Conservation (phyloP, 2,329 filamentous ascomycete species). For the Botrytis paeoniae region DNA sequence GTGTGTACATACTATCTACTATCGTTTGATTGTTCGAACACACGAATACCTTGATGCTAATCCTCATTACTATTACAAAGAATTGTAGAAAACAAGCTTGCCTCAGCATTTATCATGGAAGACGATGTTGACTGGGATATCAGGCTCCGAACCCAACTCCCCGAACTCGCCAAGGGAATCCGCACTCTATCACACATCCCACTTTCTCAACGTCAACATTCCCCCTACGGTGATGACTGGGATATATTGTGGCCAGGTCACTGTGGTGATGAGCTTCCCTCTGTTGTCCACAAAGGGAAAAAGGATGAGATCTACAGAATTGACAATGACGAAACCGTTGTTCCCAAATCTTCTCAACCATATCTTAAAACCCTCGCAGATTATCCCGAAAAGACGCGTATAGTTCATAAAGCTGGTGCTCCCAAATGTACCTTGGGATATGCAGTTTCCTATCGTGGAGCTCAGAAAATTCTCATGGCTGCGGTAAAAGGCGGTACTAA, state of each 20-base stretch:
- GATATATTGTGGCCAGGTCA: constrained; percentile 42
- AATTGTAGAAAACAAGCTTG: constrained; percentile 22
- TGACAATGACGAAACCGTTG: constrained; percentile 33
- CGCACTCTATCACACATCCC: constrained; percentile 20
- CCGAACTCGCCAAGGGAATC: constrained; percentile 33
- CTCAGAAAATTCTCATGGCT: constrained; percentile 60
- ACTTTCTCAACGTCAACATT: constrained; percentile 21
- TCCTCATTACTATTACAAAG: constrained; percentile 21
- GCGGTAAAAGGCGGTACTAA: constrained; percentile 39
- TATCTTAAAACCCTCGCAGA: constrained; percentile 19
- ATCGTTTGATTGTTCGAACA: not conserved
- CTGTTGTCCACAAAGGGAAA: not conserved
- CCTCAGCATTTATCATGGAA: constrained; percentile 43
- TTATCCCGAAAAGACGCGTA: constrained; percentile 27
- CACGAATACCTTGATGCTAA: not conserved
- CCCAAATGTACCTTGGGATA: constrained; percentile 40
- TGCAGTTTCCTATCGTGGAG: constrained; percentile 35
- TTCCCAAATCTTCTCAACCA: constrained; percentile 25
- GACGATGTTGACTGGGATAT: constrained; percentile 47
- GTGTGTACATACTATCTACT: constrained; percentile 20
- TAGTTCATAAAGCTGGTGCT: constrained; percentile 34
- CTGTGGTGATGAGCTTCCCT: constrained; percentile 33
- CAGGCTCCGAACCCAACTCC: constrained; percentile 37
- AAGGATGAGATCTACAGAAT: constrained; percentile 28
- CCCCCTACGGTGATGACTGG: constrained; percentile 40